Conservation (phyloP, 1,284 basidiomycete species). For the Pascua sp. region DNA sequence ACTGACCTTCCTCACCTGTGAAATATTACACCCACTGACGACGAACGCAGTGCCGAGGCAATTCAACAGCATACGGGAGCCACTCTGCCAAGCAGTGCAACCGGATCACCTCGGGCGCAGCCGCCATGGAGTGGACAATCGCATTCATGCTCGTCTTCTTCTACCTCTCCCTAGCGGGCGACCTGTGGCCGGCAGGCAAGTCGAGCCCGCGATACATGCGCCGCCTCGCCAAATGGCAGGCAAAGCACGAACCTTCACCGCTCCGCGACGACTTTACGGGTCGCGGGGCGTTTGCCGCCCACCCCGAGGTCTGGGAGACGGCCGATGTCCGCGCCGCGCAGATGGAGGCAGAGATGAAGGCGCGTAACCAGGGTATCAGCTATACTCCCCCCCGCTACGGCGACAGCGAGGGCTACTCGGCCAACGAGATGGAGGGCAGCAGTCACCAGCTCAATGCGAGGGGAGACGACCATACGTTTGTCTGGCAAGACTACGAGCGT, state of each 20-base stretch:
- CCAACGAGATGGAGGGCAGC: no score
- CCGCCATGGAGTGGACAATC: slow-evolving; percentile 51
- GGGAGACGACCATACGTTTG: no score
- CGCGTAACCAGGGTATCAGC: no score
- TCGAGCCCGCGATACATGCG: slow-evolving; percentile 49
- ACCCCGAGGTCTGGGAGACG: no score
- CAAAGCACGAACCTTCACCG: slow-evolving; percentile 6
- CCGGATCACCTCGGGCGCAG: slow-evolving; percentile 49
- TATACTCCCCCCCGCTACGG: no score
- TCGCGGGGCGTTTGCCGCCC: slow-evolving; percentile 25
- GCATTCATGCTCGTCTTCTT: slow-evolving; percentile 50
- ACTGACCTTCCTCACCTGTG: no score
- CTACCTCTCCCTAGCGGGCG: slow-evolving; percentile 41
- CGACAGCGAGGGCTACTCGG: no score
- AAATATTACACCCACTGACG: not conserved
- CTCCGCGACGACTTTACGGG: slow-evolving; percentile 50
- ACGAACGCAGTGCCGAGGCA: slow-evolving; percentile 32
- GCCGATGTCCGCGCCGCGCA: no score
- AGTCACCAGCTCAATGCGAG: no score
- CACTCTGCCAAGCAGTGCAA: slow-evolving; percentile 44
- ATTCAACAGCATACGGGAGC: slow-evolving; percentile 12
- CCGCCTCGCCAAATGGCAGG: slow-evolving; percentile 44
- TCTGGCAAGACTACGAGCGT: no score
- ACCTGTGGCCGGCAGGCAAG: slow-evolving; percentile 47
- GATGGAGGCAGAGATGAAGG: no score